phyloP scores from a whole-genome alignment of 1,139 yeast genomes.

The Komagataea norvegica region DNA sequence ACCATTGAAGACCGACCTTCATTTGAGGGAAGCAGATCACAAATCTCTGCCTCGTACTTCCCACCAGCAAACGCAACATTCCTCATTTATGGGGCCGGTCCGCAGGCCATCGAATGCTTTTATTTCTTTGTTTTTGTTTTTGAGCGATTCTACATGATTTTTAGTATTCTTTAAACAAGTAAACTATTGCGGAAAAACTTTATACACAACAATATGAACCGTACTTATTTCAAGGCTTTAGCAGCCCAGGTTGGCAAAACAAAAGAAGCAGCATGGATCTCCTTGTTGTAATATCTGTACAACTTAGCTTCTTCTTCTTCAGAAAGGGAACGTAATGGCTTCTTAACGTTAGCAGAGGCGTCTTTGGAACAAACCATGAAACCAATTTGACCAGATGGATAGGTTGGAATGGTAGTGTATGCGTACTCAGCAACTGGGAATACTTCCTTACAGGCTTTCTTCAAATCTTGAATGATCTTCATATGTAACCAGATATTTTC shows the following conservation, averaged over 20 bases:
- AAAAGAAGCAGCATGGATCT: constrained; percentile 79
- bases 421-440: constrained; percentile 89
- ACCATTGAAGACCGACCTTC: constrained; percentile 46
- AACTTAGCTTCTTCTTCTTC: constrained; percentile 58
- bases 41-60: constrained; percentile 27
- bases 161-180: background rate
- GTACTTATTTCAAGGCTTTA: constrained; percentile 30
- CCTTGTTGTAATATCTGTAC: constrained; percentile 74
- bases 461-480: constrained; percentile 70
- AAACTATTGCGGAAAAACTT: background rate
- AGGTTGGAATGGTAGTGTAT: constrained; percentile 86
- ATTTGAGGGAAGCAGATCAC: constrained; percentile 51
- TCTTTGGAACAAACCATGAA: constrained; percentile 90
- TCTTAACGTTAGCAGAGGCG: constrained; percentile 52
- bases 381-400: constrained; percentile 92
- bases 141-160: too few species aligned
- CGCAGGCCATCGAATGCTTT: background rate
- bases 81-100: background rate
- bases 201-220: background rate
- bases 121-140: too few species aligned
- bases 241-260: constrained; percentile 87
- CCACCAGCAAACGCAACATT: constrained; percentile 18
- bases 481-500: constrained; percentile 89
- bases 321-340: constrained; percentile 64
- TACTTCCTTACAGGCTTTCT: constrained; percentile 67